Conservation (phyloP, 75 land plant genomes). For the Sequoiadendron giganteum region DNA sequence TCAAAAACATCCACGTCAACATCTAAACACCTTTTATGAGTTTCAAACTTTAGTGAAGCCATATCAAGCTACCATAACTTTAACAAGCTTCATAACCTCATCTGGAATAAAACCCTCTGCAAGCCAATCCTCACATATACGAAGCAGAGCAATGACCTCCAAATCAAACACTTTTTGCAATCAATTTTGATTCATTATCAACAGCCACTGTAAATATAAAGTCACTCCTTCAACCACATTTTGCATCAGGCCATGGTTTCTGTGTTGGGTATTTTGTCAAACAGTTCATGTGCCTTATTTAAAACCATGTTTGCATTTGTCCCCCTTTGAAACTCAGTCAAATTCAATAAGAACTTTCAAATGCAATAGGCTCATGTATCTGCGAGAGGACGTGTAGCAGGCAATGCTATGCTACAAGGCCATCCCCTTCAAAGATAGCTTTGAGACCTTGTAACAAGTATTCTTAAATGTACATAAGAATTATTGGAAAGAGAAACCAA, state of each 20-base stretch:
- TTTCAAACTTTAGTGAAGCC: no score
- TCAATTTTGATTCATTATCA: no score
- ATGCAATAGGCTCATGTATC: conserved; percentile 60
- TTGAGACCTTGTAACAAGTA: conserved; percentile 55
- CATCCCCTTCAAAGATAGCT: conserved; percentile 66
- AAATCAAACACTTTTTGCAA: no score
- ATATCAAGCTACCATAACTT: no score
- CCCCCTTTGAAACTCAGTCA: conserved; percentile 37
- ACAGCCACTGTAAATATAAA: no score
- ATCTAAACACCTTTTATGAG: background rate
- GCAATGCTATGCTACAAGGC: conserved; percentile 60
- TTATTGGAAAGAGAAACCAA: background rate
- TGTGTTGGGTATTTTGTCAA: no score
- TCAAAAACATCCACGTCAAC: background rate
- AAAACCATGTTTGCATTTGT: conserved; percentile 38
- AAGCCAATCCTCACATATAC: no score
- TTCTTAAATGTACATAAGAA: background rate
- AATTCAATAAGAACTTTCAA: conserved; percentile 79
- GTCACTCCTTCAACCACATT: no score
- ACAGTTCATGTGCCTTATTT: conserved; percentile 9
- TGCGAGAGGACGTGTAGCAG: conserved; percentile 81
- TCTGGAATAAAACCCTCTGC: no score
- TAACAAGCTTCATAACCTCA: no score
- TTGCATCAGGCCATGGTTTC: no score
- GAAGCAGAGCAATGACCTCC: no score